Evolutionary conservation across 129 eudicot genomes (phyloP).

Genomic region (Helichrysum umbraculigerum): DNA sequence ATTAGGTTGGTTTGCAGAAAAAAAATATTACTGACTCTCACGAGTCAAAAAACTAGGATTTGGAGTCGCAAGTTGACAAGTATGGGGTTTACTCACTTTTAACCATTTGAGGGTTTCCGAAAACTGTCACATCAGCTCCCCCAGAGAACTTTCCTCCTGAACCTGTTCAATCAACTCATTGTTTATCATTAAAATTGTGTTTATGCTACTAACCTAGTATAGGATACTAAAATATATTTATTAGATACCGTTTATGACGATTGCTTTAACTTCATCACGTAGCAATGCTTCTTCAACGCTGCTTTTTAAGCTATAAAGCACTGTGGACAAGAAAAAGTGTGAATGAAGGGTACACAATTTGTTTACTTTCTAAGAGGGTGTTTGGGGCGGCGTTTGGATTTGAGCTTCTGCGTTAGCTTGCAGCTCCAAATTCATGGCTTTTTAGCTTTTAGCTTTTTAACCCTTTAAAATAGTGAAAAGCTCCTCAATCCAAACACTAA

Average conservation of each 20-base stretch:
- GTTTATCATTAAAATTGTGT: background rate
- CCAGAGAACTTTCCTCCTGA: conserved; percentile 56
- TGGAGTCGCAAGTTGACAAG: background rate
- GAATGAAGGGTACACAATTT: background rate
- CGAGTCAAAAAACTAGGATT: background rate
- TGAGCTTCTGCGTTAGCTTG: no score
- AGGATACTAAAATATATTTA: background rate
- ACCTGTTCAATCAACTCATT: conserved; percentile 42
- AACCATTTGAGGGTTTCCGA: conserved; percentile 37
- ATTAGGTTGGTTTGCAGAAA: background rate
- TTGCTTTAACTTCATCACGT: conserved; percentile 53
- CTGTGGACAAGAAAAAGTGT: conserved; percentile 28
- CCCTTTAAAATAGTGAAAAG: no score
- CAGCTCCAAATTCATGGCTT: no score
- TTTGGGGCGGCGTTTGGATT: no score
- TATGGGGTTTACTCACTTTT: conserved; percentile 37
- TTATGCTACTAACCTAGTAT: background rate
- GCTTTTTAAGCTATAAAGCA: conserved; percentile 48
- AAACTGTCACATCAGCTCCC: conserved; percentile 54
- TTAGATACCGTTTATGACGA: conserved; percentile 53
- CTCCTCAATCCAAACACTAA: no score
- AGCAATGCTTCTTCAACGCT: conserved; percentile 51
- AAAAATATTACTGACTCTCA: background rate
- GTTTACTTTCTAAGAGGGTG: no score
- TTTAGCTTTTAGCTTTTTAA: no score